Evolutionary conservation across 2,329 filamentous ascomycete genomes (phyloP).

Genomic region (Penicillium sp.): DNA sequence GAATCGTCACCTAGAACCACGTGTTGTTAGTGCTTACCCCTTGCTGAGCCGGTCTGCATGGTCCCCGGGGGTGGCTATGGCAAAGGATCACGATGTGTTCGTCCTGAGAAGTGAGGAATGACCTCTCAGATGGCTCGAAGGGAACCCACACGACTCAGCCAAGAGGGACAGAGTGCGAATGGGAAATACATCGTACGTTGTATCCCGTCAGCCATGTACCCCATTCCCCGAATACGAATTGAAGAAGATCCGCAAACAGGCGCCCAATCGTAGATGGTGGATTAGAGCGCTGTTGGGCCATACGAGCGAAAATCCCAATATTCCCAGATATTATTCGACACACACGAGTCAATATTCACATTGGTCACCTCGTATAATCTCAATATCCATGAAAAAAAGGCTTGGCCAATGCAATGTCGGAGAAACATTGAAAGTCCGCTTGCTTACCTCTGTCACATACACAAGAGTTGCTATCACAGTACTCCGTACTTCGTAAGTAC

Average conservation of each 20-base stretch:
- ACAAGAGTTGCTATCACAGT: no score
- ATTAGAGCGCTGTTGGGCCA: neutral
- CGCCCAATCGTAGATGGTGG: neutral
- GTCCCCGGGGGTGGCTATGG: neutral
- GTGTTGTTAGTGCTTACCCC: slow-evolving; percentile 10
- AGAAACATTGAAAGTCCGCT: neutral
- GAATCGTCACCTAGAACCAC: slow-evolving; percentile 7
- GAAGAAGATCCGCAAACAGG: slow-evolving; percentile 8
- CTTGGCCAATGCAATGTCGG: neutral
- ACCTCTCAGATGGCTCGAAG: neutral
- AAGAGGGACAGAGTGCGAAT: neutral
- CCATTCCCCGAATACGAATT: neutral
- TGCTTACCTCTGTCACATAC: neutral
- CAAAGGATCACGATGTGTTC: neutral
- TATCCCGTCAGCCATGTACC: neutral
- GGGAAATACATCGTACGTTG: no score
- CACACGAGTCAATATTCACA: neutral
- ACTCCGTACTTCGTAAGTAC: neutral
- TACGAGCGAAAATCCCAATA: neutral
- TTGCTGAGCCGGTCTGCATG: neutral
- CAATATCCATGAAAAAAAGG: neutral
- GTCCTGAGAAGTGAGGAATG: neutral
- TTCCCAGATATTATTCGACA: neutral
- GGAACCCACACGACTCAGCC: neutral
- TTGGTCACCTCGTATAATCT: neutral